phyloP scores from a whole-genome alignment of 2,329 filamentous ascomycete species.

The Aspergillus ibericus region DNA sequence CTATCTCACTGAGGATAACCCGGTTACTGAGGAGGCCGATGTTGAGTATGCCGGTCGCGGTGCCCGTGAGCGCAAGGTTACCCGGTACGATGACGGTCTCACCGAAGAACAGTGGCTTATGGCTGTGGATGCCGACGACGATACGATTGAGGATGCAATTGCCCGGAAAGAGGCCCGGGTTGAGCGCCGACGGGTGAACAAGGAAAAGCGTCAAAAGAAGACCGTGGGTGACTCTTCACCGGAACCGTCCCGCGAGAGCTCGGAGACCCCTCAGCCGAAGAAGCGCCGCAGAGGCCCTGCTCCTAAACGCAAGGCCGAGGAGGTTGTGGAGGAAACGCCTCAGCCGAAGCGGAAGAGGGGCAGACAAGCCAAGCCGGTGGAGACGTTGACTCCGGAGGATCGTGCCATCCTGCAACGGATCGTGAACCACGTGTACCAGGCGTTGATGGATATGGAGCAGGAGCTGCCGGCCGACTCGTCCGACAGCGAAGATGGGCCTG shows the following conservation, averaged over 20 bases:
- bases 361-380: slow-evolving; percentile 68
- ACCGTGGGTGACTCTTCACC: slow-evolving; percentile 68
- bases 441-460: slow-evolving; percentile 80
- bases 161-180: slow-evolving; percentile 84
- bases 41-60: slow-evolving; percentile 78
- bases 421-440: slow-evolving; percentile 73
- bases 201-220: slow-evolving; percentile 59
- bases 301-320: slow-evolving; percentile 86
- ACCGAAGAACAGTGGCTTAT: slow-evolving; percentile 99
- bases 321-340: slow-evolving; percentile 73
- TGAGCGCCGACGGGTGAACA: slow-evolving; percentile 75
- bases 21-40: slow-evolving; percentile 74
- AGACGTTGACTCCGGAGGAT: slow-evolving; percentile 66
- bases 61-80: slow-evolving; percentile 88
- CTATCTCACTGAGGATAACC: slow-evolving; percentile 83
- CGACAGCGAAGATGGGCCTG: slow-evolving; percentile 53
- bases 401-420: slow-evolving; percentile 78
- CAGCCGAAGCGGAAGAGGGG: slow-evolving; percentile 76
- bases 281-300: slow-evolving; percentile 75
- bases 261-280: slow-evolving; percentile 75
- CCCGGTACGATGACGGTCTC: slow-evolving; percentile 94
- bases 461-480: slow-evolving; percentile 58
- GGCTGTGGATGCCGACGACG: slow-evolving; percentile 95
- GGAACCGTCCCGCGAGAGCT: slow-evolving; percentile 74
- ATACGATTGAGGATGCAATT: slow-evolving; percentile 88